Conservation (phyloP, 306 rosid species). For the Vigna unguiculata region DNA sequence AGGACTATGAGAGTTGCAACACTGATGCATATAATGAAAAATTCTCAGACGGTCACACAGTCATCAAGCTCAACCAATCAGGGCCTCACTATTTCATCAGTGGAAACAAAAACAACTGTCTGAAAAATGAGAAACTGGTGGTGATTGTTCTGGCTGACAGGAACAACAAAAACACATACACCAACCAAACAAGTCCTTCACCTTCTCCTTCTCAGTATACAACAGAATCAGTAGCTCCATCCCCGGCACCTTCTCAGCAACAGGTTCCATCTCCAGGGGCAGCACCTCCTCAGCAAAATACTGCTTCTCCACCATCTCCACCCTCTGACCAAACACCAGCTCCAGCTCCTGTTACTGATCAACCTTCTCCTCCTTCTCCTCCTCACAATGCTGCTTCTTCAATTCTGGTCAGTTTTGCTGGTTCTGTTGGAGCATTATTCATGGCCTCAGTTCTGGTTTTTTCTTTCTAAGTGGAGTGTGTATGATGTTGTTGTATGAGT, state of each 20-base stretch:
- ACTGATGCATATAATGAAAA: conserved; percentile 52
- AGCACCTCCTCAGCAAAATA: conserved; percentile 47
- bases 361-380: conserved; percentile 54
- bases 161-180: conserved; percentile 49
- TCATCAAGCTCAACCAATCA: conserved; percentile 56
- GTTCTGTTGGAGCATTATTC: conserved; percentile 68
- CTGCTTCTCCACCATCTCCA: conserved; percentile 55
- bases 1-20: conserved; percentile 76
- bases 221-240: conserved; percentile 36
- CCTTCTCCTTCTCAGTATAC: conserved; percentile 47
- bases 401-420: conserved; percentile 51
- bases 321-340: conserved; percentile 58
- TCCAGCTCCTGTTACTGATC: conserved; percentile 55
- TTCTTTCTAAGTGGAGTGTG: conserved; percentile 43
- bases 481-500: conserved; percentile 31
- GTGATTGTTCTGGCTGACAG: conserved; percentile 76
- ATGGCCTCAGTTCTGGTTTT: conserved; percentile 60
- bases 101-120: conserved; percentile 79
- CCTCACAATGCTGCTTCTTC: conserved; percentile 66
- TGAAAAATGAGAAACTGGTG: conserved; percentile 76
- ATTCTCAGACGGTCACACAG: conserved; percentile 80
- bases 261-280: conserved; percentile 29
- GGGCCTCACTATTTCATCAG: conserved; percentile 81
- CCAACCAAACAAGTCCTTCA: conserved; percentile 54
- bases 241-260: conserved; percentile 39